Percentiles rank a stretch among this genome's conserved stretches.
These are phyloP conservation scores for Monosporascus sp. DNA, from an alignment of 2,329 filamentous ascomycete genomes.

Conservation along the genomic window DNA sequence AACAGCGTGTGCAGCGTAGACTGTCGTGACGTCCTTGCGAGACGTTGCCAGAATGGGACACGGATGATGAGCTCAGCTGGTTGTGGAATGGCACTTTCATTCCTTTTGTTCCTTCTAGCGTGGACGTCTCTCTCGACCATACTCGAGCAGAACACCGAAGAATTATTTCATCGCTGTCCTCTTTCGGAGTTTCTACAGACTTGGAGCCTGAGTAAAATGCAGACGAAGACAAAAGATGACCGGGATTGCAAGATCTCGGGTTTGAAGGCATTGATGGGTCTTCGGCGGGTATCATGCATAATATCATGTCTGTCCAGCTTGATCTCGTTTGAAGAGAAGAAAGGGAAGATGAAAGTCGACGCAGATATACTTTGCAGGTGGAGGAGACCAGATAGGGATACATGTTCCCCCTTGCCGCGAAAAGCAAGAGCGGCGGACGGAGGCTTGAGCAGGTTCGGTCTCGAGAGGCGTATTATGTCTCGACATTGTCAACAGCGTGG, in stretches of 20 bases:
- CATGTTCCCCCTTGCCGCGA: neutral
- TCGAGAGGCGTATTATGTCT: neutral
- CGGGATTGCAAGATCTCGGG: neutral
- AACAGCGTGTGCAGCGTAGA: neutral
- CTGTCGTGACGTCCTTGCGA: neutral
- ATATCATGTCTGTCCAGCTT: neutral
- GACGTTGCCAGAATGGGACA: neutral
- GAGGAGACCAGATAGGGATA: neutral
- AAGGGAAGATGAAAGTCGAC: neutral
- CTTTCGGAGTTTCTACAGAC: neutral
- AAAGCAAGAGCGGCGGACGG: neutral
- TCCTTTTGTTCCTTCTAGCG: neutral
- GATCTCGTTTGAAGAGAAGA: neutral
- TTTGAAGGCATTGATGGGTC: neutral
- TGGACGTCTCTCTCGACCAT: neutral
- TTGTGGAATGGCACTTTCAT: neutral
- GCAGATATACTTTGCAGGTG: neutral
- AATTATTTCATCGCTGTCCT: neutral
- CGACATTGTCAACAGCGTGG: neutral
- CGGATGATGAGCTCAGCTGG: neutral
- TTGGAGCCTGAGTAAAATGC: neutral
- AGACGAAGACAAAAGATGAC: neutral
- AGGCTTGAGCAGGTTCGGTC: neutral
- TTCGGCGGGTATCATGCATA: neutral
- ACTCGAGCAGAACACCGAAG: neutral